Base-by-base conservation (phyloP, 352 stramenopile species). In the Thalassiosira livingstoniorum region DNA sequence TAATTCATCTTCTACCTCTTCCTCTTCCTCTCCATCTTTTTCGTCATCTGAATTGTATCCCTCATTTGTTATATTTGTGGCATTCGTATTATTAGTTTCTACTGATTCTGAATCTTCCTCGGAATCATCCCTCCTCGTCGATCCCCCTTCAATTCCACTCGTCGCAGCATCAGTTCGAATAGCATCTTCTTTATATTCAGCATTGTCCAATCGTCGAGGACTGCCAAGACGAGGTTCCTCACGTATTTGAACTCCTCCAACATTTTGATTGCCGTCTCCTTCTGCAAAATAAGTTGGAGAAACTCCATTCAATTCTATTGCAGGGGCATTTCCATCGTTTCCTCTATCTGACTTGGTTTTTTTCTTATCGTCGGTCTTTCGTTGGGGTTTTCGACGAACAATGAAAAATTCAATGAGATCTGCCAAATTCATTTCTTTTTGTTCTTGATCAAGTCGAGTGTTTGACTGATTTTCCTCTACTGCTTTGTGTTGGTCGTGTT, bases 1-100 rank as follows among this genome's bases (percentile, higher is more conserved):
- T 25, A 68, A 65, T 34, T 77, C 65, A 25, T 65, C 29, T 25
- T 27, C 61, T 51, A 79, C 76, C 39, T 83, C 69, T 65, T 83
- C 76, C n/a, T 73, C 75, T 34, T 77, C 65, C 21, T 65, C 29
- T 25, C 27, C 61, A 60, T 83, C 76, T 53, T 83, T 74, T 65
- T 83, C 76, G 42, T 83, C 76, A 60, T 83, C 76, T 21, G 68
- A 71, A 23, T 37, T 65, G 61, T 83, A 83, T 10, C 76, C 76
- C 32, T 70, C 74, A 2, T 47, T n/a, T n/a, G n/a, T n/a, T n/a
- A n/a, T 67, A 37, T 43, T 57, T 35, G 67, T 42, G 34, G 21
- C 43, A 60, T 63, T 37, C 27, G 21, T 23, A 47, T 64, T 67
- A 13, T n/a, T n/a, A n/a, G n/a, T n/a, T n/a, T n/a, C n/a, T n/a